Conservation (phyloP, 1,284 basidiomycete species). For the Meira miltonrushii region DNA sequence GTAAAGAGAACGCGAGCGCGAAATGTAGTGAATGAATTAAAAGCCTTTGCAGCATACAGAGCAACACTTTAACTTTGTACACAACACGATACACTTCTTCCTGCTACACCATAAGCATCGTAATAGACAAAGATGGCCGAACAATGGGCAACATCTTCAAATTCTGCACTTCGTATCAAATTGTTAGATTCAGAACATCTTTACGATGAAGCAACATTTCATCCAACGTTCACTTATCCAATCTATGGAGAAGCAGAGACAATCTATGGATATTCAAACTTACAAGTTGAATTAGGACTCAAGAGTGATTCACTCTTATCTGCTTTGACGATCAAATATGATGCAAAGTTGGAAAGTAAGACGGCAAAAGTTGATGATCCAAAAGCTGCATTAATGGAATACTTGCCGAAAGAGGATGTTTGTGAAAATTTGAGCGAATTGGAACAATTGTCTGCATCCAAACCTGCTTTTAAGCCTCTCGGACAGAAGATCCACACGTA, state of each 20-base stretch:
- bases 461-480: slow-evolving; percentile 67
- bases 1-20: too few species aligned
- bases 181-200: slow-evolving; percentile 26
- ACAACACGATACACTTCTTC: too few species aligned
- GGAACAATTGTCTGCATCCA: slow-evolving; percentile 57
- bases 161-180: slow-evolving; percentile 33
- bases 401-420: slow-evolving; percentile 65
- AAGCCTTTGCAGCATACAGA: too few species aligned
- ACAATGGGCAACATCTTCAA: slow-evolving; percentile 40
- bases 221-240: slow-evolving; percentile 46
- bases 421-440: slow-evolving; percentile 16
- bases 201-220: slow-evolving; percentile 18
- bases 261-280: slow-evolving; percentile 82
- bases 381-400: slow-evolving; percentile 69
- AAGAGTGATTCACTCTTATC: slow-evolving; percentile 75
- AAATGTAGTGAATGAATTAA: too few species aligned
- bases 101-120: too few species aligned
- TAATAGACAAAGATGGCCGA: slow-evolving; percentile 11
- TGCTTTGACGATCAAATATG: slow-evolving; percentile 32
- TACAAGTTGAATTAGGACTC: slow-evolving; percentile 65
- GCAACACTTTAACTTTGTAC: too few species aligned
- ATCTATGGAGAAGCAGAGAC: slow-evolving; percentile 88
- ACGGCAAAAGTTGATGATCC: slow-evolving; percentile 76
- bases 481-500: slow-evolving; percentile 75
- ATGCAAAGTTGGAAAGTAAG: slow-evolving; percentile 51